A percentile compares a stretch with the other conserved stretches of the same genome.
phyloP scores from a whole-genome alignment of 768 basidiomycete species.

The Cyclocybe cylindracea region DNA sequence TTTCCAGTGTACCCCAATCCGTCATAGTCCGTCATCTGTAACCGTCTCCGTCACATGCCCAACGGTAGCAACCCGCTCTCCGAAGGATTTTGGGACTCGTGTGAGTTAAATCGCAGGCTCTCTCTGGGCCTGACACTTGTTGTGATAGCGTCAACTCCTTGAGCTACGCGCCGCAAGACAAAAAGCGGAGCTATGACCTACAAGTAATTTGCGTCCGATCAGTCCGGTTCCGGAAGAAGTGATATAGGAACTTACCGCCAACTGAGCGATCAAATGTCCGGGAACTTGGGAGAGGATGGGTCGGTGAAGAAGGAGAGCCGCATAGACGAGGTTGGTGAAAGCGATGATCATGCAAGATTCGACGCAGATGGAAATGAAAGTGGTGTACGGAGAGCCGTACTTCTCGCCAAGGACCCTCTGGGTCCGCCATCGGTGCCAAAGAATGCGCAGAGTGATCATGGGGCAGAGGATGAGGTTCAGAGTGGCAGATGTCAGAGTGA shows the following conservation, averaged over 20 bases:
- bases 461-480: constrained; percentile 9
- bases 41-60: too few species aligned
- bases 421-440: constrained; percentile 7
- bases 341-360: constrained; percentile 16
- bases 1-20: too few species aligned
- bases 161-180: constrained; percentile 13
- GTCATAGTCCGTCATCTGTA: too few species aligned
- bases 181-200: constrained; percentile 15
- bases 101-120: too few species aligned
- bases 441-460: constrained; percentile 10
- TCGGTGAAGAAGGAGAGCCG: constrained; percentile 1
- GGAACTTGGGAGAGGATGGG: constrained; percentile 5
- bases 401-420: constrained; percentile 1
- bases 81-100: too few species aligned
- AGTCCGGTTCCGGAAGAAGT: neutral
- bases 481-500: constrained; percentile 8
- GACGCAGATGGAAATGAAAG: constrained; percentile 11
- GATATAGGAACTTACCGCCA: constrained; percentile 2
- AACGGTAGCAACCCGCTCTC: too few species aligned
- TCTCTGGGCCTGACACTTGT: too few species aligned
- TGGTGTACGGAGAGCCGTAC: constrained; percentile 5
- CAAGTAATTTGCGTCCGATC: too few species aligned
- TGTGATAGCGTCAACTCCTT: neutral
- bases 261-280: constrained; percentile 8
- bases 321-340: constrained; percentile 4